phyloP scores from a whole-genome alignment of 495 filamentous ascomycete genomes.

The Trichocladium uniseriatum region DNA sequence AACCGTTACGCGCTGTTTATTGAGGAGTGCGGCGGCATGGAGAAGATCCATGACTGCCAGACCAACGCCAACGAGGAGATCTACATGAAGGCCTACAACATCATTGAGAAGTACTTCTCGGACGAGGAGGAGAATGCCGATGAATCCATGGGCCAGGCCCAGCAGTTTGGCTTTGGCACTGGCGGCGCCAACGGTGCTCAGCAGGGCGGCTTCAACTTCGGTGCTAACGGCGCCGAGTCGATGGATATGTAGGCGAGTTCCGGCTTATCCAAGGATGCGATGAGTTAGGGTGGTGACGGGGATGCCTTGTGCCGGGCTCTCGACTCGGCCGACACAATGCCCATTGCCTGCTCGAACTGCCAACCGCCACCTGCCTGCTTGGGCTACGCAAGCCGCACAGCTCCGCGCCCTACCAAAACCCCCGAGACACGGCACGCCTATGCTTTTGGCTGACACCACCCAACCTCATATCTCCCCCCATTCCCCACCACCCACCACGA shows the following conservation, averaged over 20 bases:
- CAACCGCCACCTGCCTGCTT: background rate
- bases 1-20: conserved; percentile 98
- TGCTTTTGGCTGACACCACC: conserved; percentile 17
- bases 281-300: background rate
- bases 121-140: conserved; percentile 87
- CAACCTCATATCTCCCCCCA: conserved; percentile 4
- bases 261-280: background rate
- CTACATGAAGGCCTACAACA: conserved; percentile 99
- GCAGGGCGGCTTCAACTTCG: conserved; percentile 79
- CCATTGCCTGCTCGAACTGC: background rate
- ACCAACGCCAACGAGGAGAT: conserved; percentile 99
- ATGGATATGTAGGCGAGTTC: conserved; percentile 89
- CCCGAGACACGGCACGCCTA: conserved; percentile 16
- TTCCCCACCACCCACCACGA: conserved; percentile 17
- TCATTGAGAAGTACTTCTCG: conserved; percentile 99
- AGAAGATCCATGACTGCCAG: conserved; percentile 99
- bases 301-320: background rate
- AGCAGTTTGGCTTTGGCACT: conserved; percentile 77
- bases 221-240: conserved; percentile 75
- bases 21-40: conserved; percentile 97
- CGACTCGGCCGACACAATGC: background rate
- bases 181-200: conserved; percentile 44
- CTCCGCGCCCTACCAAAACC: background rate
- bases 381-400: background rate
- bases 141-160: conserved; percentile 46